These are phyloP conservation scores for Solanum hybrid DNA, from an alignment of 305 asterid species.

Conservation along the genomic window DNA sequence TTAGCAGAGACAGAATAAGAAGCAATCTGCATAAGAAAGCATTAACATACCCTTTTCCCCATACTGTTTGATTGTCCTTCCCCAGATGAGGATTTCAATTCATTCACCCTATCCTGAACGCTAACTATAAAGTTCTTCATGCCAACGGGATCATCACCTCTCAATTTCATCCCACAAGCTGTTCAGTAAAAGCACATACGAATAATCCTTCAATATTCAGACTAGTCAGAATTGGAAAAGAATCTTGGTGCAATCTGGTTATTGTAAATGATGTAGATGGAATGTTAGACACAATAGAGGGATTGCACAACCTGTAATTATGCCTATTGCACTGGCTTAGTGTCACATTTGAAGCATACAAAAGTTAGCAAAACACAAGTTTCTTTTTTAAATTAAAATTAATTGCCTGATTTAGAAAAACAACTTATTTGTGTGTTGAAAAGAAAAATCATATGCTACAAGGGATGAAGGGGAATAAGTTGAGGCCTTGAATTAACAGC, in stretches of 20 bases:
- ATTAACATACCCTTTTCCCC: constrained; percentile 53
- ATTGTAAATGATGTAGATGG: neutral
- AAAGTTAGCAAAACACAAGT: neutral
- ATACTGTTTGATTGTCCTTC: constrained; percentile 40
- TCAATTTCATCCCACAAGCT: constrained; percentile 96
- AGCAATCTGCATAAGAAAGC: neutral
- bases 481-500: neutral
- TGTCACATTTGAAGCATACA: neutral
- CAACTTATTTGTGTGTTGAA: neutral
- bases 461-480: neutral
- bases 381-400: neutral
- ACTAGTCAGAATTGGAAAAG: neutral
- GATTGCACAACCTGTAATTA: neutral
- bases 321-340: neutral
- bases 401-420: neutral
- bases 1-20: neutral
- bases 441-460: neutral
- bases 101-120: constrained; percentile 70
- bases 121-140: constrained; percentile 72
- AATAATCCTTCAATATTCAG: neutral
- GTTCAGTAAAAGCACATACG: constrained; percentile 7
- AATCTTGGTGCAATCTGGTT: neutral
- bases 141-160: constrained; percentile 87
- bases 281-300: neutral
- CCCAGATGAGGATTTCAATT: constrained; percentile 57